Conservation (phyloP, 495 filamentous ascomycete genomes). For the Penicillium herquei region DNA sequence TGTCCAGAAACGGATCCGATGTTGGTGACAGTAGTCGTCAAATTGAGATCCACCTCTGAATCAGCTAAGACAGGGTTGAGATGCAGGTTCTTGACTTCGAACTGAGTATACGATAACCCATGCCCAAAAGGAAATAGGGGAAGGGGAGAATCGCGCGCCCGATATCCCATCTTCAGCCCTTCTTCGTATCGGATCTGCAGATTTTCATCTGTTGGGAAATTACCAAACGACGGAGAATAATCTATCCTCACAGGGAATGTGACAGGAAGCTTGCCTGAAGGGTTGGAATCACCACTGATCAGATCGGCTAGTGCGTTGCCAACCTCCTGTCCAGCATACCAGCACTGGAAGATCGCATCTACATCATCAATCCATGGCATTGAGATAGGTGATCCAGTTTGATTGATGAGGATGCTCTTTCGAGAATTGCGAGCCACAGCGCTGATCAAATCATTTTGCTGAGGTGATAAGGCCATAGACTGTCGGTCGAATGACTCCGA, state of each 20-base stretch:
- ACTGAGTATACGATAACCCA: background rate
- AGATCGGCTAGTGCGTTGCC: constrained; percentile 53
- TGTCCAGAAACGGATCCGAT: no score
- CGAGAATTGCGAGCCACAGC: background rate
- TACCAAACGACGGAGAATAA: constrained; percentile 63
- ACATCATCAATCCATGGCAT: constrained; percentile 43
- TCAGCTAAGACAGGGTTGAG: no score
- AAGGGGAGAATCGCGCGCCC: background rate
- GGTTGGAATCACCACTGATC: constrained; percentile 55
- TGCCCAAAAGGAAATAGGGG: background rate
- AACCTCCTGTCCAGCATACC: constrained; percentile 58
- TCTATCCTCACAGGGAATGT: constrained; percentile 59
- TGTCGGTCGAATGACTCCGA: constrained; percentile 7
- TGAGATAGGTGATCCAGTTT: constrained; percentile 1
- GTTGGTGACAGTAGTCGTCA: no score
- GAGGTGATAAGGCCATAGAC: constrained; percentile 1
- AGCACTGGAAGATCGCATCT: constrained; percentile 61
- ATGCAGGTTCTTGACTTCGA: background rate
- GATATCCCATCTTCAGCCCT: constrained; percentile 4
- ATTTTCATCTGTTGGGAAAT: constrained; percentile 63
- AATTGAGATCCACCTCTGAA: no score
- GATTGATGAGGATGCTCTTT: background rate
- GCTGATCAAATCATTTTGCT: constrained; percentile 1
- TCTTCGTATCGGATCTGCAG: constrained; percentile 49
- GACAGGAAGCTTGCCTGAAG: constrained; percentile 47